A percentile compares a stretch with the other conserved stretches of the same genome.
phyloP scores from a whole-genome alignment of 176 grass and related monocot species.

The Juncus effusus region DNA sequence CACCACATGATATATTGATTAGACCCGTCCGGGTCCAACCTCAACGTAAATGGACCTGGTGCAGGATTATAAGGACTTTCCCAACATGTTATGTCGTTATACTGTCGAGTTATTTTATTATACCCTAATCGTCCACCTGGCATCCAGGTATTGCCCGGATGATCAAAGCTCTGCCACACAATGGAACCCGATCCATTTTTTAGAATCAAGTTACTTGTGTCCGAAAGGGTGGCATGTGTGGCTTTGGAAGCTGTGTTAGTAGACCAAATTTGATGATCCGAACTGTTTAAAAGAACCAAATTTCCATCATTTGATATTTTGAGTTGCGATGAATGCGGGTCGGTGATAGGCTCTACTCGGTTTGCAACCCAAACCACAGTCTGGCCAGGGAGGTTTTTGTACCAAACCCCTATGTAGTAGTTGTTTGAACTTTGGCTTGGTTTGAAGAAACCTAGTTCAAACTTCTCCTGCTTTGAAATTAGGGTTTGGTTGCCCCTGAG shows the following conservation, averaged over 20 bases:
- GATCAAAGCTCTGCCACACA: too few species aligned
- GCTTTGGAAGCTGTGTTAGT: constrained; percentile 4
- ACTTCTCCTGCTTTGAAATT: constrained; percentile 36
- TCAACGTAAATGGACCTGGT: constrained; percentile 31
- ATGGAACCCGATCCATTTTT: too few species aligned
- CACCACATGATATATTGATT: constrained; percentile 19
- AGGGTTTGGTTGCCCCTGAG: constrained; percentile 41
- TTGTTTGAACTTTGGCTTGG: not conserved
- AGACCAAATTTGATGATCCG: constrained; percentile 37
- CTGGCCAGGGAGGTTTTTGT: constrained; percentile 25
- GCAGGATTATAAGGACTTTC: constrained; percentile 37
- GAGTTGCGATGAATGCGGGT: constrained; percentile 22
- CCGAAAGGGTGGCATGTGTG: constrained; percentile 15
- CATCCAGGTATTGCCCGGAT: too few species aligned
- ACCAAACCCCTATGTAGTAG: constrained; percentile 56
- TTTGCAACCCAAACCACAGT: constrained; percentile 55
- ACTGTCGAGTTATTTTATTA: constrained; percentile 12
- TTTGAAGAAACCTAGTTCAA: constrained; percentile 53
- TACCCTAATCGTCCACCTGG: constrained; percentile 11
- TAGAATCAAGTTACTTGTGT: constrained; percentile 18
- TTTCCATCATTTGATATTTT: constrained; percentile 36
- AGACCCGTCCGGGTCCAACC: constrained; percentile 14
- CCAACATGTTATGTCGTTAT: constrained; percentile 13
- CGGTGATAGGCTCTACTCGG: constrained; percentile 34
- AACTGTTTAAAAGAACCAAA: constrained; percentile 31